Evolutionary conservation across 345 rosid species (phyloP), one percentile per base, ranked within the genome.

Genomic region (Lumnitzera racemosa): DNA sequence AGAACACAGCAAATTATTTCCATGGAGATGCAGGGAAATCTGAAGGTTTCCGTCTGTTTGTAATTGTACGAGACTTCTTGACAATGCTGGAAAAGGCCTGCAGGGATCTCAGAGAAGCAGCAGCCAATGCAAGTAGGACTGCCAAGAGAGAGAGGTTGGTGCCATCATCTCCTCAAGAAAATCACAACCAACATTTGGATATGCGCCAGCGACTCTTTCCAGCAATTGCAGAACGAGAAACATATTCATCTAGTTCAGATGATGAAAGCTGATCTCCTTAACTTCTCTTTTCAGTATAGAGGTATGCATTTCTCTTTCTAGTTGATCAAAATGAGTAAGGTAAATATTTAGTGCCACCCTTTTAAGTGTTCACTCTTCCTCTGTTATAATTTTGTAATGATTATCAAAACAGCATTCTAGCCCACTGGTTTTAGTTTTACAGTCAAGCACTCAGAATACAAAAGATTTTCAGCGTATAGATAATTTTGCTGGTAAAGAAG

Each of bases 41-140:
- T 36, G 98, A 89, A 78, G 98, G 98, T n/a, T 49, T 85, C 47
- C 85, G 95, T 46, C 72, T 91, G 72, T 91, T 91, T 53, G 73
- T 69, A n/a, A 82, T 83, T 16, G 86, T 89, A 4, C 78, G 92
- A 0, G 91, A 89, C 67, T 91, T 91, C 85, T 76, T 89, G 77
- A 24, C 77, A 11, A 89, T 85, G 88, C 47, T 91, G 63, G 98
- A 87, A 62, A 85, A 78, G 77, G 78, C 69, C 55, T 89, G 98
- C 66, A 85, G 62, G 74, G 78, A 89, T 58, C 74, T 87, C 47
- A 75, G 58, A 63, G 89, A 74, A 54, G 68, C 70, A 47, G 27
- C 56, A 47, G 27, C 56, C 11, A 78, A 73, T 67, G 61, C 77
- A 2, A 41, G 2, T 6, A 81, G 15, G 65, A 29, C 72, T 8